A percentile compares a stretch with the other conserved stretches of the same genome.
phyloP scores from a whole-genome alignment of 345 rosid species.

The Melaleuca quinquenervia region DNA sequence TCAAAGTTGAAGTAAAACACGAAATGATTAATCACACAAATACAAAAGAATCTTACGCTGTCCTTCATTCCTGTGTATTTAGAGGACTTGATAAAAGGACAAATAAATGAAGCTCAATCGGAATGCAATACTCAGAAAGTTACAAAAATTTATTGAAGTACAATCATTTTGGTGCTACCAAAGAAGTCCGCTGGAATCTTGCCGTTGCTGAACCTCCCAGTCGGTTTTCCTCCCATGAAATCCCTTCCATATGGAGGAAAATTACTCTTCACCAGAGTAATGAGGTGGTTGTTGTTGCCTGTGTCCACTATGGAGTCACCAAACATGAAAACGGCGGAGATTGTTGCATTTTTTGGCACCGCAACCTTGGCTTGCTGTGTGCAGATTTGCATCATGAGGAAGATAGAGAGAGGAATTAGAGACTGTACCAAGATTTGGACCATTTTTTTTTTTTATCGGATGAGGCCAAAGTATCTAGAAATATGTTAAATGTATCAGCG shows the following conservation, averaged over 20 bases:
- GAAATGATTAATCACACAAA: too few species aligned
- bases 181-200: slow-evolving; percentile 23
- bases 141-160: neutral
- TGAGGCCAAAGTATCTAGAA: neutral
- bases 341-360: slow-evolving; percentile 6
- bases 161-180: neutral
- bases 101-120: neutral
- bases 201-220: slow-evolving; percentile 33
- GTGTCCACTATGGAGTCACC: slow-evolving; percentile 37
- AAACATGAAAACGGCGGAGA: slow-evolving; percentile 15
- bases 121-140: neutral
- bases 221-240: slow-evolving; percentile 15
- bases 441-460: neutral
- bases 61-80: too few species aligned
- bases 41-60: too few species aligned
- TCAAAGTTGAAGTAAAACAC: neutral
- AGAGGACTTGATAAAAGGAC: too few species aligned
- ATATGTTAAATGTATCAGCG: neutral
- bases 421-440: neutral
- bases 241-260: slow-evolving; percentile 34
- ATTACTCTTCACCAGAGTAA: slow-evolving; percentile 15
- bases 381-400: neutral
- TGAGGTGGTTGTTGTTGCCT: slow-evolving; percentile 20
- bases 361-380: neutral
- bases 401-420: neutral